Evolutionary conservation across 495 filamentous ascomycete species (phyloP).

Genomic region (Aspergillus biplanus): DNA sequence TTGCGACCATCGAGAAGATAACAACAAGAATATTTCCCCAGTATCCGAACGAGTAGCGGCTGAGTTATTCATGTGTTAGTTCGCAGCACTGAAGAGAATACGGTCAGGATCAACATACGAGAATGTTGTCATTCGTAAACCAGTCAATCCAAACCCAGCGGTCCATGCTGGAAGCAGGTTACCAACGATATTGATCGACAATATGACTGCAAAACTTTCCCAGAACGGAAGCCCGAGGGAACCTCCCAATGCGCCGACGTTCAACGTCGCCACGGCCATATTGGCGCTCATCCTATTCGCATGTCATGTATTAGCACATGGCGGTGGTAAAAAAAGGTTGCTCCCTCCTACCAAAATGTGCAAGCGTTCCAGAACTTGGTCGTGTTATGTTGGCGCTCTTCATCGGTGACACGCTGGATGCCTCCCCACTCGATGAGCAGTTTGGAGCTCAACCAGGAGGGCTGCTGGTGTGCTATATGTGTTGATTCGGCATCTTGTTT

Average conservation of each 20-base stretch:
- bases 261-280: constrained; percentile 68
- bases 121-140: constrained; percentile 45
- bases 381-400: constrained; percentile 64
- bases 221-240: constrained; percentile 42
- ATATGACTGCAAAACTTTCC: constrained; percentile 66
- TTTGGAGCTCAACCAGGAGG: constrained; percentile 13
- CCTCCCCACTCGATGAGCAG: constrained; percentile 65
- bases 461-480: neutral
- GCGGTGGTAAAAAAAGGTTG: neutral
- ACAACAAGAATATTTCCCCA: constrained; percentile 37
- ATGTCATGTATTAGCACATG: neutral
- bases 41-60: constrained; percentile 36
- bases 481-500: constrained; percentile 7
- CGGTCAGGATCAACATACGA: constrained; percentile 27
- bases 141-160: constrained; percentile 39
- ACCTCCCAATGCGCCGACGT: constrained; percentile 60
- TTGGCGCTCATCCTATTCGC: constrained; percentile 58
- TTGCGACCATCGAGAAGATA: constrained; percentile 34
- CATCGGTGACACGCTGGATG: constrained; percentile 66
- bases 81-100: neutral
- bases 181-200: constrained; percentile 58
- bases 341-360: constrained; percentile 52
- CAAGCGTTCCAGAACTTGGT: constrained; percentile 39
- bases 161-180: constrained; percentile 43
- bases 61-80: neutral